These are phyloP conservation scores for Populus deltoides DNA, from an alignment of 345 rosid species.

Conservation along the genomic window DNA sequence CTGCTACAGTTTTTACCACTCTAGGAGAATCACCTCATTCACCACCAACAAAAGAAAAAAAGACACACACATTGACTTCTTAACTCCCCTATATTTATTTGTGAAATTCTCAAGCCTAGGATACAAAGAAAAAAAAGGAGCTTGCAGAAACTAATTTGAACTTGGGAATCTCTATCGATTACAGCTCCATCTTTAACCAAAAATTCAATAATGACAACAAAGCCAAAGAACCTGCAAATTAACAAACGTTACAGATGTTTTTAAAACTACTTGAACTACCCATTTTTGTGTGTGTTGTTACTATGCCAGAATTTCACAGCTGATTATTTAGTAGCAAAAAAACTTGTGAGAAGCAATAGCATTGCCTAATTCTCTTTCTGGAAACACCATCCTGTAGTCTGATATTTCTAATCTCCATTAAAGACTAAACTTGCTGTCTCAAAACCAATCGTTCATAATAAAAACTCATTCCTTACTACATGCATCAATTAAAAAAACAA, in stretches of 20 bases:
- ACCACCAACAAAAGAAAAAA: not conserved
- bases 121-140: not conserved
- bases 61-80: not conserved
- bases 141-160: not conserved
- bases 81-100: not conserved
- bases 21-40: not conserved
- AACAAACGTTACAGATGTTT: not conserved
- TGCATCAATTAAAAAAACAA: not conserved
- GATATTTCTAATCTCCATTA: not conserved
- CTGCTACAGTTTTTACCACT: not conserved
- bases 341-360: not conserved
- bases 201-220: not conserved
- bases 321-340: not conserved
- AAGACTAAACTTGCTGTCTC: not conserved
- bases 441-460: not conserved
- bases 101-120: not conserved
- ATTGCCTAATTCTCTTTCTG: not conserved
- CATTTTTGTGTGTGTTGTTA: not conserved
- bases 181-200: not conserved
- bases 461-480: not conserved
- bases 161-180: not conserved
- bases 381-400: not conserved
- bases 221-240: not conserved
- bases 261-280: not conserved
- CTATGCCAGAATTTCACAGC: not conserved